Evolutionary conservation across 2,329 filamentous ascomycete genomes (phyloP).

Genomic region (Sarocladium kiliense): DNA sequence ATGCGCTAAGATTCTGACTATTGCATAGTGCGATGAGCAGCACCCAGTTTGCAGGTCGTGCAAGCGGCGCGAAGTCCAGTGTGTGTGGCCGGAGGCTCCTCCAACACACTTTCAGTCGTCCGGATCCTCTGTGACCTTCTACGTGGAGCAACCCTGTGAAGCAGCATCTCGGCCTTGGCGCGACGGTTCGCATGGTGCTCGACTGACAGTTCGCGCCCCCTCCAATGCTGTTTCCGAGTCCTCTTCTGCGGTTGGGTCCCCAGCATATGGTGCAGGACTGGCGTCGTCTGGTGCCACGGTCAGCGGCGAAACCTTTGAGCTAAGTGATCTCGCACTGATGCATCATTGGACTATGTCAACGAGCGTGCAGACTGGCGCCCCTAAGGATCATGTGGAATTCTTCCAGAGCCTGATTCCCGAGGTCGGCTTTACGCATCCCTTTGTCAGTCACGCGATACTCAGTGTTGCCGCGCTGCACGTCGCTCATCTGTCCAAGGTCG

Average conservation of each 20-base stretch:
- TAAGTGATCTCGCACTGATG: slow-evolving; percentile 13
- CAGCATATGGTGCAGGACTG: slow-evolving; percentile 14
- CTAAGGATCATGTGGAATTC: neutral
- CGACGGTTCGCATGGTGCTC: no score
- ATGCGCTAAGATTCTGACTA: slow-evolving; percentile 12
- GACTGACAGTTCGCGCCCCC: no score
- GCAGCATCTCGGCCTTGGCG: no score
- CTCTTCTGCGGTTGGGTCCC: slow-evolving; percentile 11
- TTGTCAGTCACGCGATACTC: slow-evolving; percentile 13
- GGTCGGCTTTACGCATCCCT: slow-evolving; percentile 12
- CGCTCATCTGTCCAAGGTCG: neutral
- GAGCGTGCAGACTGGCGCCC: slow-evolving; percentile 6
- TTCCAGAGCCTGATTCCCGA: slow-evolving; percentile 12
- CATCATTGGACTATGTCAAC: slow-evolving; percentile 15
- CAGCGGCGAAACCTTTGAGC: slow-evolving; percentile 1
- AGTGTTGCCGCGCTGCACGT: slow-evolving; percentile 14
- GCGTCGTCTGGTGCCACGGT: neutral
- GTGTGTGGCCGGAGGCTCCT: neutral
- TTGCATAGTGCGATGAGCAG: slow-evolving; percentile 17
- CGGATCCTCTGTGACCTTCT: no score
- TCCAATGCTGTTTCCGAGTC: slow-evolving; percentile 9
- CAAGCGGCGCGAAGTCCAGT: slow-evolving; percentile 3
- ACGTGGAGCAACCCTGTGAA: no score
- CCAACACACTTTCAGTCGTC: neutral
- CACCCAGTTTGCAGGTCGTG: slow-evolving; percentile 13